Conservation (phyloP, 108 stramenopile species). For the Nannochloropsis salina region DNA sequence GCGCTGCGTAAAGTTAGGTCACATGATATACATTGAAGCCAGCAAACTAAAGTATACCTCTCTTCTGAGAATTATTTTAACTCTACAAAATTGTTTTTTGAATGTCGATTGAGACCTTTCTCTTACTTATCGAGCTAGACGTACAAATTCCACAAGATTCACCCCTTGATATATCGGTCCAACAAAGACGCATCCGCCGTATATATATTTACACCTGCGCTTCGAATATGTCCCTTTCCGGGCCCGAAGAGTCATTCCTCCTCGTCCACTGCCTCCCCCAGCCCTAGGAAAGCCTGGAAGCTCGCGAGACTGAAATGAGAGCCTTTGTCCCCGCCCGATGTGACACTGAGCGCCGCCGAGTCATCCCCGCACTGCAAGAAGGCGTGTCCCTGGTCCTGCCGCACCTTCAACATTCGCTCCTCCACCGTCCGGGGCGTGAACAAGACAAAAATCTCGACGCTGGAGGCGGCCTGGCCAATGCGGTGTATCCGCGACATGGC, state of each 20-base stretch:
- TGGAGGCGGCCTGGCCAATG: conserved; percentile 29
- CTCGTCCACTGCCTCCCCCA: neutral
- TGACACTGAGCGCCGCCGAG: neutral
- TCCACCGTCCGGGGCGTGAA: neutral
- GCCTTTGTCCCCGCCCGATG: neutral
- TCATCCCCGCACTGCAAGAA: neutral
- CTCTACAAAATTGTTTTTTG: too few relatives aligned
- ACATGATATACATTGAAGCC: too few relatives aligned
- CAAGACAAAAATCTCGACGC: neutral
- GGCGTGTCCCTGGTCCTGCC: neutral
- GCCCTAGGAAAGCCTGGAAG: neutral
- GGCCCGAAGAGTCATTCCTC: neutral
- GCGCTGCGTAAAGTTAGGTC: too few relatives aligned
- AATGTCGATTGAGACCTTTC: too few relatives aligned
- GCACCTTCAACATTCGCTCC: neutral
- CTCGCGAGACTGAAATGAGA: neutral
- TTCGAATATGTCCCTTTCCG: too few relatives aligned
- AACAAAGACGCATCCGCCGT: too few relatives aligned
- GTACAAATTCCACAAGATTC: too few relatives aligned
- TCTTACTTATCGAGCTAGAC: too few relatives aligned
- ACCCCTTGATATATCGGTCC: too few relatives aligned
- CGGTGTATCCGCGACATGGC: conserved; percentile 49
- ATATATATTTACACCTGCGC: too few relatives aligned
- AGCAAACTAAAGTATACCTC: too few relatives aligned
- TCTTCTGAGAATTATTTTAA: too few relatives aligned